A percentile compares a stretch with the other conserved stretches of the same genome.
phyloP scores from a whole-genome alignment of 2,329 filamentous ascomycete genomes.

The Westerdykella aurantiaca region DNA sequence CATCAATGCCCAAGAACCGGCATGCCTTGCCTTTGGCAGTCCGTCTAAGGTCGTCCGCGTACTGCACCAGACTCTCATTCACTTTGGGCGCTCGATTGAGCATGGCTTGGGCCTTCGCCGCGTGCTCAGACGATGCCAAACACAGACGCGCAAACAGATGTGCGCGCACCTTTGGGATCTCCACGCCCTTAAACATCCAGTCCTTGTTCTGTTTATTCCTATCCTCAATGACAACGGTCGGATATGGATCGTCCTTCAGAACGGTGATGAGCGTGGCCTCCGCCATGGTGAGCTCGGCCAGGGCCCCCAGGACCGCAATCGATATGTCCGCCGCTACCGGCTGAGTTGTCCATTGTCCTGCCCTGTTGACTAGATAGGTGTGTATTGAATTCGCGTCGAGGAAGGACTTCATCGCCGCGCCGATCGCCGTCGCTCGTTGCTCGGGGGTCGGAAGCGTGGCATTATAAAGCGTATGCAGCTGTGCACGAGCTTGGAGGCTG shows the following conservation, averaged over 20 bases:
- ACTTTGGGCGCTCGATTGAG: slow-evolving; percentile 45
- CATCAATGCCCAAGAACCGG: slow-evolving; percentile 84
- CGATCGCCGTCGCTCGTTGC: slow-evolving; percentile 64
- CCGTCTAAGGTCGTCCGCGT: slow-evolving; percentile 67
- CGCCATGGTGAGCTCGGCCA: slow-evolving; percentile 63
- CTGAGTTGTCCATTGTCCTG: slow-evolving; percentile 38
- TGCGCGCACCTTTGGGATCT: slow-evolving; percentile 82
- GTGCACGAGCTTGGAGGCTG: slow-evolving; percentile 63
- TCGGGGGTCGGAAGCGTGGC: slow-evolving; percentile 51
- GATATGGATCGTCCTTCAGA: slow-evolving; percentile 90
- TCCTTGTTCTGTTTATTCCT: slow-evolving; percentile 80
- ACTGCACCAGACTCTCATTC: slow-evolving; percentile 62
- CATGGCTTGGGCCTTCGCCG: slow-evolving; percentile 60
- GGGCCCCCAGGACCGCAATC: slow-evolving; percentile 39
- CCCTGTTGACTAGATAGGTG: slow-evolving; percentile 59
- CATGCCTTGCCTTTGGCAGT: slow-evolving; percentile 80
- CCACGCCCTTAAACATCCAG: slow-evolving; percentile 92
- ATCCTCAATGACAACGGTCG: slow-evolving; percentile 71
- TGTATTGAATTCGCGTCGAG: slow-evolving; percentile 75
- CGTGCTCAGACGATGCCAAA: slow-evolving; percentile 82
- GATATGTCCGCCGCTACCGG: slow-evolving; percentile 39
- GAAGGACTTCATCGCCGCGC: slow-evolving; percentile 68
- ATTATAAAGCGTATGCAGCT: slow-evolving; percentile 68
- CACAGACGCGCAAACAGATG: slow-evolving; percentile 84
- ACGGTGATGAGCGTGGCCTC: slow-evolving; percentile 88